A percentile compares a stretch with the other conserved stretches of the same genome.
phyloP scores from a whole-genome alignment of 495 filamentous ascomycete genomes.

The Durotheca rogersii region DNA sequence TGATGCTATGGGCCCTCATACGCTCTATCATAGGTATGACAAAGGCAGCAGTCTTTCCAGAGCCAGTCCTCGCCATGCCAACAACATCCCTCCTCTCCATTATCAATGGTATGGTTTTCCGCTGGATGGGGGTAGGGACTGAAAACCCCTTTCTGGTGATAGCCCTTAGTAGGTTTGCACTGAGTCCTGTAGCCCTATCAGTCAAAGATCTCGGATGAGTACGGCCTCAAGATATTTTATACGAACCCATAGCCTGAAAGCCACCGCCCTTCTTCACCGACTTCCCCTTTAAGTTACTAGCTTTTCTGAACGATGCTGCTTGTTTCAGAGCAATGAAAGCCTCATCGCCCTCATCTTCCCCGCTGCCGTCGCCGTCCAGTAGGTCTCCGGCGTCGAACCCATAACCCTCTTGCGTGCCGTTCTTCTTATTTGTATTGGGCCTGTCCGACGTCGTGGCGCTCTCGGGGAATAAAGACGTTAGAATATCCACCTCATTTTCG shows the following conservation, averaged over 20 bases:
- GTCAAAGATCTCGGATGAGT: slow-evolving; percentile 13
- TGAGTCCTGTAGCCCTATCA: slow-evolving; percentile 57
- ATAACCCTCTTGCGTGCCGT: slow-evolving; percentile 36
- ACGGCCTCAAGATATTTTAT: too few species aligned
- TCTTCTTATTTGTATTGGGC: slow-evolving; percentile 40
- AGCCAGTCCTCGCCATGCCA: slow-evolving; percentile 95
- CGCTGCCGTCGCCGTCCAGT: slow-evolving; percentile 49
- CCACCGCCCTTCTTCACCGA: slow-evolving; percentile 91
- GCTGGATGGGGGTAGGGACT: slow-evolving; percentile 94
- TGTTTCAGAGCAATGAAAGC: slow-evolving; percentile 86
- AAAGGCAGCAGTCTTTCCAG: slow-evolving; percentile 89
- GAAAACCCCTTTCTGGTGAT: slow-evolving; percentile 92
- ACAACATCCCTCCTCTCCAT: slow-evolving; percentile 90
- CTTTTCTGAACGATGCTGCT: slow-evolving; percentile 81
- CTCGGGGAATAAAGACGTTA: slow-evolving; percentile 69
- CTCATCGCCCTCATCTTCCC: slow-evolving; percentile 70
- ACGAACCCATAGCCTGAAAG: slow-evolving; percentile 87
- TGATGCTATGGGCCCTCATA: slow-evolving; percentile 82
- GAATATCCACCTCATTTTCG: slow-evolving; percentile 91
- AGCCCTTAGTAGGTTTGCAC: slow-evolving; percentile 75
- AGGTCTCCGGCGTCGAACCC: slow-evolving; percentile 47
- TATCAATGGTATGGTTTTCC: slow-evolving; percentile 90
- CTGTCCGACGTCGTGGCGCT: slow-evolving; percentile 39
- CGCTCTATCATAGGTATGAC: slow-evolving; percentile 97
- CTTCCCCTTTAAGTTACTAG: slow-evolving; percentile 75